Percentiles rank a stretch among this genome's conserved stretches.
These are phyloP conservation scores for Trichoderma afroharzianum DNA, from an alignment of 2,329 filamentous ascomycete species.

Conservation along the genomic window DNA sequence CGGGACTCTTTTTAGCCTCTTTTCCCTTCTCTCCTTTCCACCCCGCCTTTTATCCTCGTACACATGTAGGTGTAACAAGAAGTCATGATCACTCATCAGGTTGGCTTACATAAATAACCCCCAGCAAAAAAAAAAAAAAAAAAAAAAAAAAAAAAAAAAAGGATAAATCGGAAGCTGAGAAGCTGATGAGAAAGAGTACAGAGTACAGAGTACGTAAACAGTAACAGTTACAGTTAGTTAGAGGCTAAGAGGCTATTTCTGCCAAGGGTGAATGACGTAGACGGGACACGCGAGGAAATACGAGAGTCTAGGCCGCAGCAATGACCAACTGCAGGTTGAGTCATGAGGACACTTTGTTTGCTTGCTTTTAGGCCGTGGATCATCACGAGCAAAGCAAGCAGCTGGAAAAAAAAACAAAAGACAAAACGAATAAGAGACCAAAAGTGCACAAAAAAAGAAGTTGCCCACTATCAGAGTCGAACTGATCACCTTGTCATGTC, in stretches of 20 bases:
- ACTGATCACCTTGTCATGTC: constrained; percentile 19
- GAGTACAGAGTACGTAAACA: background rate
- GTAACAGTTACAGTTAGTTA: too few species aligned
- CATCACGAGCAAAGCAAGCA: background rate
- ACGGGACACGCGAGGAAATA: background rate
- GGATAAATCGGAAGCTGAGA: background rate
- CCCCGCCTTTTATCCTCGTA: background rate
- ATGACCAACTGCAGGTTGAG: background rate
- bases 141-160: background rate
- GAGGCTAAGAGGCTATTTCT: background rate
- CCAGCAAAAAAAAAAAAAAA: background rate
- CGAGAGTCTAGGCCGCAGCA: background rate
- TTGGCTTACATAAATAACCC: background rate
- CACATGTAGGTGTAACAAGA: too few species aligned
- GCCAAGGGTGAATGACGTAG: background rate
- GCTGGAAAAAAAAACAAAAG: background rate
- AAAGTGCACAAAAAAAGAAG: background rate
- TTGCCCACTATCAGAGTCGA: constrained; percentile 19
- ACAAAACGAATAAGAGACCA: background rate
- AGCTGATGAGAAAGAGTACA: background rate
- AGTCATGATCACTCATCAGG: background rate
- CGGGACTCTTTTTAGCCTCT: background rate
- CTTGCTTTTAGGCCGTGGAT: background rate
- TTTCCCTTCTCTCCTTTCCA: background rate
- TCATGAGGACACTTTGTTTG: background rate